These are phyloP conservation scores for Rhynchosporium secalis DNA, from an alignment of 2,329 filamentous ascomycete genomes.

Conservation along the genomic window DNA sequence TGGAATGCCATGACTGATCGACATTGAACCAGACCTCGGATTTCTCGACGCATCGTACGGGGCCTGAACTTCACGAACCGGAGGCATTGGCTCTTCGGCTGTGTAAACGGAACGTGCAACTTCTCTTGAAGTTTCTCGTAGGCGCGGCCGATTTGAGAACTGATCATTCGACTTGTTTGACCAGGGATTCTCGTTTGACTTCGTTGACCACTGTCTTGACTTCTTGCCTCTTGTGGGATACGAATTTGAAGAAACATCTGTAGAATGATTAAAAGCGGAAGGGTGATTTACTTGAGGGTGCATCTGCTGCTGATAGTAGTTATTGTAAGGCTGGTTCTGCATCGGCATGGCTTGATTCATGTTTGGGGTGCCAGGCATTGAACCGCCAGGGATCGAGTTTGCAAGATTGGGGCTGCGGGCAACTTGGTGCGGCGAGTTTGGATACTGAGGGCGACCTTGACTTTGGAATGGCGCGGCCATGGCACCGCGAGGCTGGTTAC, in stretches of 20 bases:
- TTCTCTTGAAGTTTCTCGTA: conserved; percentile 33
- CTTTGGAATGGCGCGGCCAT: conserved; percentile 49
- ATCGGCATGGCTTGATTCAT: conserved; percentile 69
- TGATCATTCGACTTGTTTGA: conserved; percentile 30
- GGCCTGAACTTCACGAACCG: conserved; percentile 26
- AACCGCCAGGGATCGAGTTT: conserved; percentile 66
- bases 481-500: conserved; percentile 50
- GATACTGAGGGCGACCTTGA: conserved; percentile 50
- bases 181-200: conserved; percentile 11
- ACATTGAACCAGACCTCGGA: background rate
- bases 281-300: conserved; percentile 55
- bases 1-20: conserved; percentile 1
- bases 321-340: conserved; percentile 47
- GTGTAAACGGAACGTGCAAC: conserved; percentile 32
- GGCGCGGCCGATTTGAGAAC: conserved; percentile 31
- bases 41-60: conserved; percentile 27
- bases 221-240: conserved; percentile 24
- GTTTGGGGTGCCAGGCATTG: conserved; percentile 68
- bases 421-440: conserved; percentile 65
- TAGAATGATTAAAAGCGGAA: conserved; percentile 35
- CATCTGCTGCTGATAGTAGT: conserved; percentile 42
- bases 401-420: conserved; percentile 66
- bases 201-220: conserved; percentile 21
- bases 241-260: conserved; percentile 5
- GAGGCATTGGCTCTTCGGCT: conserved; percentile 24